phyloP scores from a whole-genome alignment of 202 grass and related monocot genomes.

The Zizania palustris region DNA sequence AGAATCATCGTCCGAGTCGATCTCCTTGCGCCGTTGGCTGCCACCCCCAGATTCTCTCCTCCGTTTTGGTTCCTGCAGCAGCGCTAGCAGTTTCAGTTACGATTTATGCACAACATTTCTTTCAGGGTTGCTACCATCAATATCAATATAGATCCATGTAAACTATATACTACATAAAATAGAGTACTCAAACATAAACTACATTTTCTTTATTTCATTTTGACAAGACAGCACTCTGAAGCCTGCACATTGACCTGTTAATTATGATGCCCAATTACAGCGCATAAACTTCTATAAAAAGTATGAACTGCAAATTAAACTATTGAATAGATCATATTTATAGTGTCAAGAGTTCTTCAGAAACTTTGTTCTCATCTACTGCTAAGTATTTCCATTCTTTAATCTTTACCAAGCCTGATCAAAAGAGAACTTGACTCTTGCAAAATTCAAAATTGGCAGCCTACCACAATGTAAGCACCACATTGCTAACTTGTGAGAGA shows the following conservation, averaged over 20 bases:
- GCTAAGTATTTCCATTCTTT: conserved; percentile 6
- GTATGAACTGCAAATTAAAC: neutral
- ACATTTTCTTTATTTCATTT: neutral
- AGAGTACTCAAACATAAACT: neutral
- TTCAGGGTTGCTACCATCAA: neutral
- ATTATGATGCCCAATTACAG: neutral
- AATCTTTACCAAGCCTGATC: neutral
- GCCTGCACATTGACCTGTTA: neutral
- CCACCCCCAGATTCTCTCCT: conserved; percentile 48
- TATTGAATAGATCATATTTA: neutral
- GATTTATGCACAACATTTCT: neutral
- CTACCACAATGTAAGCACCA: neutral
- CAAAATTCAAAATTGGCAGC: neutral
- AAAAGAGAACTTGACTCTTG: conserved; percentile 14
- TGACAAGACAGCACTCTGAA: neutral
- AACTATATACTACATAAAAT: neutral
- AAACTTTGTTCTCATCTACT: neutral
- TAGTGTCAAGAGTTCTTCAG: neutral
- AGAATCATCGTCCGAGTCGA: conserved; percentile 66
- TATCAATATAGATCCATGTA: too few species aligned
- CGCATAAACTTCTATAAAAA: neutral
- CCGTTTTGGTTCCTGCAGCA: conserved; percentile 56
- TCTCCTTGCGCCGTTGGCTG: conserved; percentile 56
- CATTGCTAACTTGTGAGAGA: neutral
- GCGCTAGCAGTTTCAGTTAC: neutral